These are phyloP conservation scores for Puccinellia tenuiflora DNA, from an alignment of 176 grass and related monocot species.

Conservation along the genomic window DNA sequence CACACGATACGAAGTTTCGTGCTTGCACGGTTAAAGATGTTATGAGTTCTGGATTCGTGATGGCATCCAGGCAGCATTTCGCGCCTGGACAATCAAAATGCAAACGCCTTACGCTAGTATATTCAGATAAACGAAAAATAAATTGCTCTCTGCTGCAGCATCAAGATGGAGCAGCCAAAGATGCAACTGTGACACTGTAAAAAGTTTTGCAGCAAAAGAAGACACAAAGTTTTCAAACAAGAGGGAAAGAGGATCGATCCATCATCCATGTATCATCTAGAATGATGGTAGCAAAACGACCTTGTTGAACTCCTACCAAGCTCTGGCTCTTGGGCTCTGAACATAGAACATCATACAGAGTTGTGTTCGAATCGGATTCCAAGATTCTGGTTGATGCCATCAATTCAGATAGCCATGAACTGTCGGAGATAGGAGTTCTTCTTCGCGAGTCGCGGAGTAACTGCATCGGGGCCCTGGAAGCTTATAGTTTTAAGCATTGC, in stretches of 20 bases:
- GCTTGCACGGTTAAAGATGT: not conserved
- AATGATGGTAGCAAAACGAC: not conserved
- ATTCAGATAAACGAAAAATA: not conserved
- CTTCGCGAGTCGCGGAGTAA: too few relatives aligned
- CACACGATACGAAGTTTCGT: not conserved
- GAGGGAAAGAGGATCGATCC: not conserved
- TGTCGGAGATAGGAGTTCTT: too few relatives aligned
- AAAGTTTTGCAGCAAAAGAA: not conserved
- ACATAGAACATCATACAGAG: too few relatives aligned
- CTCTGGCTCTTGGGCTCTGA: not conserved
- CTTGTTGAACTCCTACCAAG: not conserved
- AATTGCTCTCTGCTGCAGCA: not conserved
- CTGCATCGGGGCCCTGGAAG: too few relatives aligned
- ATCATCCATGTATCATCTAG: not conserved
- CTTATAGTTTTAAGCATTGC: too few relatives aligned
- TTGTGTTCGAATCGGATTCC: too few relatives aligned
- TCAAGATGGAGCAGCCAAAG: not conserved
- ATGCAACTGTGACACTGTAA: not conserved
- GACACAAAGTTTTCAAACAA: not conserved
- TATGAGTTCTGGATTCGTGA: not conserved
- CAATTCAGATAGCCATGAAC: too few relatives aligned
- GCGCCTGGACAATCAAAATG: not conserved
- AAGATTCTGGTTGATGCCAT: too few relatives aligned
- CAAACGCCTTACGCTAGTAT: not conserved
- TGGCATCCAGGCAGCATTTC: not conserved